phyloP scores from a whole-genome alignment of 2,329 filamentous ascomycete genomes.

The Neocucurbitaria cava region DNA sequence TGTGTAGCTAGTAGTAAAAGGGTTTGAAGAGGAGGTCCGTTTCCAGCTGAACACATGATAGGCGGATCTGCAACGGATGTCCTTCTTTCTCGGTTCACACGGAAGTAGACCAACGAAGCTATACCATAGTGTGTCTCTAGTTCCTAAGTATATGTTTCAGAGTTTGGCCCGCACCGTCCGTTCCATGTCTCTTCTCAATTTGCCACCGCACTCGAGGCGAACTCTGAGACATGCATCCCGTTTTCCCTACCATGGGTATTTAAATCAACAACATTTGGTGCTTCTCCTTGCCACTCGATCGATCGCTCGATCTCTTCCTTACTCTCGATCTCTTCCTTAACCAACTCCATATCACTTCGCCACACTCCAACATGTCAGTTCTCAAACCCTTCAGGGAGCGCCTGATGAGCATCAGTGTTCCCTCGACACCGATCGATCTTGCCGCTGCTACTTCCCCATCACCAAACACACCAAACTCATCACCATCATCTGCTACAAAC shows the following conservation, averaged over 20 bases:
- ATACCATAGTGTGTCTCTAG: not conserved
- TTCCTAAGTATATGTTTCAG: not conserved
- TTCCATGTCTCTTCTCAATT: not conserved
- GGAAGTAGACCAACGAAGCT: not conserved
- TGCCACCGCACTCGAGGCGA: not conserved
- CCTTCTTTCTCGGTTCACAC: not conserved
- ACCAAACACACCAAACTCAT: not conserved
- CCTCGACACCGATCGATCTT: too few relatives aligned
- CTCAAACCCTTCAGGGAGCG: not conserved
- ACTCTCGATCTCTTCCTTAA: not conserved
- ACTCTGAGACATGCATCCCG: too few relatives aligned
- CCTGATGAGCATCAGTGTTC: not conserved
- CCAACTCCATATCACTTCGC: too few relatives aligned
- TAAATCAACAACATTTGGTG: not conserved
- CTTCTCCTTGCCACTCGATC: not conserved
- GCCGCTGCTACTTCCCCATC: too few relatives aligned
- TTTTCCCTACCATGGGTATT: not conserved
- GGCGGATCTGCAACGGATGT: not conserved
- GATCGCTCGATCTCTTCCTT: not conserved
- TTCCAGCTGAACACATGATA: not conserved
- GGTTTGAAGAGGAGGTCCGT: not conserved
- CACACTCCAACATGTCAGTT: not conserved
- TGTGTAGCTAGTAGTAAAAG: not conserved
- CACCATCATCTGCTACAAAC: not conserved
- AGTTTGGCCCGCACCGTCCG: not conserved